Base-by-base conservation (phyloP, 108 stramenopile species). In the Cyclotella distinguenda region DNA sequence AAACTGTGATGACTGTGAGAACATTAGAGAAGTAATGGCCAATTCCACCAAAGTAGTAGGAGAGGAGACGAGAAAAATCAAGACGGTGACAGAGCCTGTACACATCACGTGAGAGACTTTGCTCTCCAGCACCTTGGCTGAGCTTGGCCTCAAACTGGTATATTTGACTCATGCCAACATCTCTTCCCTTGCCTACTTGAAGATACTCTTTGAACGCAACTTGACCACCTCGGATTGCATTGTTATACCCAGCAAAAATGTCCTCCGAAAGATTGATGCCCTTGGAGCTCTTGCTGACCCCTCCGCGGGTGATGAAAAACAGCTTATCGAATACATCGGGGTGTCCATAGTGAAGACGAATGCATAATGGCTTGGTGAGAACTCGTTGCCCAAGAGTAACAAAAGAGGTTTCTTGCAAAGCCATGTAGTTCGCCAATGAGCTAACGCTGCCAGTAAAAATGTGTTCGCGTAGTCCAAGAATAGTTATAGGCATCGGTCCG, bases 81-180 rank as follows among this genome's bases (percentile, higher is more conserved):
- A 99, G 86, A 12, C 98, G 88, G 22, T 88, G 80, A 48, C 93
- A 91, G 72, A 99, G 86, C 35, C 98, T 80, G 75, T 93, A 93
- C 0, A 96, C 95, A 77, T 99, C 98, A 42, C 98, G 84, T 7
- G 96, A 96, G 11, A 99, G 72, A 73, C 96, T 97, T 80, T 99
- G 98, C 64, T 99, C 98, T 21, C 91, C 98, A 19, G 96, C 95
- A 39, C 98, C 98, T 82, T 99, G 98, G 63, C 96, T 94, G 1
- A 99, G 86, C 67, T 99, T 99, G 16, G 98, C 97, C 76, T 99
- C 98, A 79, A 99, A 99, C 68, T 99, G 97, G 86, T 99, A 99
- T 53, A 97, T 99, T 73, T 99, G 98, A 60, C 94, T 96, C 95
- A 97, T 94, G 43, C 98, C 98, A 18, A 99, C 98, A 80, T 99